Evolutionary conservation across 352 stramenopile genomes (phyloP).

Genomic region (Pythium brassicae): DNA sequence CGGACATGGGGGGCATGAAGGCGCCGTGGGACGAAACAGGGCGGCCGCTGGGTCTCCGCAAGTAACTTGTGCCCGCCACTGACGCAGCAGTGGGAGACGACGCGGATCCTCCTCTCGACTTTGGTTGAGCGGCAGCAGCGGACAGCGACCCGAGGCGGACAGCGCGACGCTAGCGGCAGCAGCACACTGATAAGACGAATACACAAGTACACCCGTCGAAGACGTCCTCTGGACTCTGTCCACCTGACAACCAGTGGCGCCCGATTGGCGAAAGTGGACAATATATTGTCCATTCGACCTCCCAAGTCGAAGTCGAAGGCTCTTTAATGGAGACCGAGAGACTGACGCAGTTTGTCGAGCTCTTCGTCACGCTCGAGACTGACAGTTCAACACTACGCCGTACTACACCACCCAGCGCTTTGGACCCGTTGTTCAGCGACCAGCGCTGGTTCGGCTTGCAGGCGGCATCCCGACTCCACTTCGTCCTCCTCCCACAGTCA

Average conservation of each 20-base stretch:
- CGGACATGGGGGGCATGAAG: constrained; percentile 55
- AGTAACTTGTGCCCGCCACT: constrained; percentile 15
- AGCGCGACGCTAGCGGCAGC: too few species aligned
- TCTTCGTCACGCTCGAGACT: constrained; percentile 55
- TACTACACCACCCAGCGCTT: neutral
- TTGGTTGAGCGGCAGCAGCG: too few species aligned
- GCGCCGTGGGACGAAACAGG: constrained; percentile 78
- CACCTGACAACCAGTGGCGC: neutral
- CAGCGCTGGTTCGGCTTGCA: constrained; percentile 45
- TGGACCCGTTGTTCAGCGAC: constrained; percentile 49
- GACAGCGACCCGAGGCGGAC: too few species aligned
- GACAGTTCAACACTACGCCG: constrained; percentile 25
- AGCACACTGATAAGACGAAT: too few species aligned
- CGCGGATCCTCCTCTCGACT: neutral
- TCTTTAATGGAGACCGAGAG: constrained; percentile 9
- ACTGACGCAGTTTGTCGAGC: constrained; percentile 49
- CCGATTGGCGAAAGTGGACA: neutral
- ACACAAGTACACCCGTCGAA: too few species aligned
- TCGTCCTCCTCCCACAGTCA: too few species aligned
- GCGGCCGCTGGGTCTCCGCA: constrained; percentile 62
- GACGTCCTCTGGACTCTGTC: neutral
- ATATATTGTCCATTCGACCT: too few species aligned
- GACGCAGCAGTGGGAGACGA: neutral
- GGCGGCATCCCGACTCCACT: neutral
- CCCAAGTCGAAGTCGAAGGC: too few species aligned